Base-by-base conservation (phyloP, 352 stramenopile species). In the Phytophthora palmivora region DNA sequence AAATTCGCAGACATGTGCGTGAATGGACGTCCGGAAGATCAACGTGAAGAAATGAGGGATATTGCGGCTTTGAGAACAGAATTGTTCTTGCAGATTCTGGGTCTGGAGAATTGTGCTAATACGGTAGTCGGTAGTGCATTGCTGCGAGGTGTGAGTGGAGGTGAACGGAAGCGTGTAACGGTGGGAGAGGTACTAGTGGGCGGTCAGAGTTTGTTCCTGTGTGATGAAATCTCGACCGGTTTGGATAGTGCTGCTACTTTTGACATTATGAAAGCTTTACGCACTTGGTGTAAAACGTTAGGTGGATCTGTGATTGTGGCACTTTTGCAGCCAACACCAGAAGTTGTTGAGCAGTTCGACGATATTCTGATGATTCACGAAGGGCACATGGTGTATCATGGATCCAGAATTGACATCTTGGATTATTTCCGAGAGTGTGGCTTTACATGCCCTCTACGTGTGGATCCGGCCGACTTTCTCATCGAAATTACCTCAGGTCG, bases 281-380 rank as follows among this genome's bases (percentile, higher is more conserved):
- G 66, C 6, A 73, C 78, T 30, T 78, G 72, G 43, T 80, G 71
- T 24, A 84, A 67, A 50, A 72, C 60, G 12, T 51, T 67, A 34
- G 61, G 37, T 28, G 88, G 51, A 28, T 75, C 76, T 11, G 54
- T 68, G 26, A 62, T 81, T 8, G 61, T 84, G 15, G 70, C 70
- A 9, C 48, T 81, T 19, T 28, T 79, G 42, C 76, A 84, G 32
- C 76, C 76, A 1, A 81, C 81, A 12, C 95, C 96, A 0, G 96
- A 99, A 70, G 94, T 97, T 4, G 93, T 98, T n/a, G 88, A 92
- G 49, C 71, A 97, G 26, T 99, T 99, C 64, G 97, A 99, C 70
- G 89, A 99, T 48, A 83, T 99, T 24, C 81, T 98, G 36, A 80
- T 99, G 63, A 62, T 99, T 30, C 94, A 94, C 67, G 84, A 97